phyloP scores from a whole-genome alignment of 2,329 filamentous ascomycete species.

The Pezicula carpinea region DNA sequence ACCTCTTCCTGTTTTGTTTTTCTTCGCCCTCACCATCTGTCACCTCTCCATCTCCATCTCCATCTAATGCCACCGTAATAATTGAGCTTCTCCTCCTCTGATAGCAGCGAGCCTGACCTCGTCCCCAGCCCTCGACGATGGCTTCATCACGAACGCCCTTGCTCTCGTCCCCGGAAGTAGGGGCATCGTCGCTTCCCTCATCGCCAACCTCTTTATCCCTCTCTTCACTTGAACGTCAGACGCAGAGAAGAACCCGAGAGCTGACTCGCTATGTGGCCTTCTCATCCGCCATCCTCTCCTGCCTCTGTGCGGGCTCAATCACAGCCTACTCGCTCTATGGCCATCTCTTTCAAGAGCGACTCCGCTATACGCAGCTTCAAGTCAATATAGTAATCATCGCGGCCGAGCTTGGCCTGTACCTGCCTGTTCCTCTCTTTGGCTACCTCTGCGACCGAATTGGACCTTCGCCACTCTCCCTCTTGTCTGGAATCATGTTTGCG shows the following conservation, averaged over 20 bases:
- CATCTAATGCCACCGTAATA: no score
- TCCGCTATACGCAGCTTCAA: slow-evolving; percentile 86
- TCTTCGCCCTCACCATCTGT: no score
- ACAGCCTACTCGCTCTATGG: slow-evolving; percentile 93
- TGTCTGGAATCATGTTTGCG: slow-evolving; percentile 71
- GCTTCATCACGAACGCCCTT: background rate
- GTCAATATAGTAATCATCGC: slow-evolving; percentile 88
- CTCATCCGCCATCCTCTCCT: slow-evolving; percentile 47
- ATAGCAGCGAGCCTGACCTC: background rate
- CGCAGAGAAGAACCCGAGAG: slow-evolving; percentile 15
- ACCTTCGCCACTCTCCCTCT: slow-evolving; percentile 69
- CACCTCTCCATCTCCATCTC: no score
- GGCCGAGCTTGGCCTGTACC: slow-evolving; percentile 83
- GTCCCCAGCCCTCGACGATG: background rate
- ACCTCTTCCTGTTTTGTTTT: no score
- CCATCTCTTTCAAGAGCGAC: slow-evolving; percentile 77
- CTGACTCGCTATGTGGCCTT: slow-evolving; percentile 41
- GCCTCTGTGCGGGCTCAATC: slow-evolving; percentile 83
- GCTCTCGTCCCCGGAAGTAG: background rate
- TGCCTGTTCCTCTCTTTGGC: slow-evolving; percentile 85
- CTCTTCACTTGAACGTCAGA: slow-evolving; percentile 13
- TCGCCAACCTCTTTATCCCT: slow-evolving; percentile 11
- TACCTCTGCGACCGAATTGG: slow-evolving; percentile 89
- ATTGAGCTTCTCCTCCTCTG: no score
- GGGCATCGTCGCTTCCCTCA: slow-evolving; percentile 11